phyloP scores from a whole-genome alignment of 139 green algal species.

The Pseudopediastrum boryanum region DNA sequence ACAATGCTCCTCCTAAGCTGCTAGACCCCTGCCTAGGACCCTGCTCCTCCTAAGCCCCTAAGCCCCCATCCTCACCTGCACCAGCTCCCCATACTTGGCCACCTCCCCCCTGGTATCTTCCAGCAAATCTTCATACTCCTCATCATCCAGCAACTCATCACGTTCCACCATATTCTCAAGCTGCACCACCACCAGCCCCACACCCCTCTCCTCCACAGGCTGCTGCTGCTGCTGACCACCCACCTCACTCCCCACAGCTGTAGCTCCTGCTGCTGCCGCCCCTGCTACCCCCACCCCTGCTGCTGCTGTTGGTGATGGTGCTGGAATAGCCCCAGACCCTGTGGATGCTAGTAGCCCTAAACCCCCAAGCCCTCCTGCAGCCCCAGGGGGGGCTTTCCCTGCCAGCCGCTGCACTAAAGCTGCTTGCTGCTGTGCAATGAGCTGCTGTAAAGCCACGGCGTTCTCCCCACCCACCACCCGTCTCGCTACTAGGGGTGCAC shows the following conservation, averaged over 20 bases:
- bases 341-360: constrained; percentile 3
- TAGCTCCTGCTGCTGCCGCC: background rate
- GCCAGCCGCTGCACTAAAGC: constrained; percentile 18
- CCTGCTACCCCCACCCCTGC: constrained; percentile 5
- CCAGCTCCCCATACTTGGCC: constrained; percentile 64
- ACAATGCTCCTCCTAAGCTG: no score
- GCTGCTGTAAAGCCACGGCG: constrained; percentile 25
- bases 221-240: constrained; percentile 8
- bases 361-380: background rate
- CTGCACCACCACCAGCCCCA: constrained; percentile 39
- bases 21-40: no score
- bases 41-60: no score
- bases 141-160: constrained; percentile 62
- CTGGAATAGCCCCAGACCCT: background rate
- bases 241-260: background rate
- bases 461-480: constrained; percentile 14
- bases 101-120: constrained; percentile 62
- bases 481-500: background rate
- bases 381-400: background rate
- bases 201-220: background rate
- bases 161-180: constrained; percentile 56
- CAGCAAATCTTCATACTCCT: constrained; percentile 66
- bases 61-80: constrained; percentile 31
- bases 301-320: background rate
- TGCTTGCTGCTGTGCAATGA: constrained; percentile 33